Evolutionary conservation across 148 eudicot genomes (phyloP), one percentile per base, ranked within the genome.

Genomic region (Rheum nobile): DNA sequence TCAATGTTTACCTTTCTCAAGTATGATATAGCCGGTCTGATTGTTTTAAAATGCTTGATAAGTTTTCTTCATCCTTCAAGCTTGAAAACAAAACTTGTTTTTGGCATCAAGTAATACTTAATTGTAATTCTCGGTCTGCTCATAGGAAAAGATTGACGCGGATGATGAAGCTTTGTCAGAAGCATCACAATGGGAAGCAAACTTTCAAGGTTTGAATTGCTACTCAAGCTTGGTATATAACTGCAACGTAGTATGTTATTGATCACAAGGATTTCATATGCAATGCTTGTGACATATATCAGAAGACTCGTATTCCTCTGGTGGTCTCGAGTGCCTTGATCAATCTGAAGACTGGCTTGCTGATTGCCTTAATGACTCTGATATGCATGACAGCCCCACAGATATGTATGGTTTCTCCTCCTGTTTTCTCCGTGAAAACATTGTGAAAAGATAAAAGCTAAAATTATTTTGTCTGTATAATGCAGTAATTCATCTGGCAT

Each of bases 271-370:
- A 50, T 72, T 57, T 42, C 71, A 22, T 74, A n/a, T 55, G 8
- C 47, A 35, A 32, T 59, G 6, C 10, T 8, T 57, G 39, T 42
- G 38, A 11, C 77, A 72, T 71, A 35, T 79, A 35, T 68, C 85
- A 86, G 98, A 83, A 28, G 87, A 82, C 73, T 75, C 83, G 6
- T 83, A 87, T 67, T 76, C 79, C 61, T 77, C 86, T 48, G 75
- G 79, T 48, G 75, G 79, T 77, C 68, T 82, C 14, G 97, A 86
- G 77, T 84, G 82, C 71, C 83, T 89, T 81, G 89, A 85, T 72
- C 84, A 85, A 63, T 80, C 96, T 74, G 97, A 91, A 71, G 89
- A 88, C 24, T 94, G 98, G 98, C 84, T 91, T 75, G 89, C 93
- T 22, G 89, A 91, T 77, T 94, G 98, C 86, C 82, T 94, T 21